phyloP scores from a whole-genome alignment of 305 asterid species.

The Salvia sclarea region DNA sequence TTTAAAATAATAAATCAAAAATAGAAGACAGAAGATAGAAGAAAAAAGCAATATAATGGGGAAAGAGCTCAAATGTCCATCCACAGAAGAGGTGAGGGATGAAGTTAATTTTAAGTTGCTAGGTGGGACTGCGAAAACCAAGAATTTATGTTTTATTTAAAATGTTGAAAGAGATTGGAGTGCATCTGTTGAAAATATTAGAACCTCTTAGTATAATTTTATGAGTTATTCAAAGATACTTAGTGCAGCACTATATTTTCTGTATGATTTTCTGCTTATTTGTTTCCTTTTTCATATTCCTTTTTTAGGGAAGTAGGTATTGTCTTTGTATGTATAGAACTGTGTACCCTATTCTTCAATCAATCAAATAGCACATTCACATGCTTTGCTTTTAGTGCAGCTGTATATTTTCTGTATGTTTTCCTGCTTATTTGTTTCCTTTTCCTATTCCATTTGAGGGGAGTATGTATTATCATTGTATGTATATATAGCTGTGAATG shows the following conservation, averaged over 20 bases:
- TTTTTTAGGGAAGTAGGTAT: neutral
- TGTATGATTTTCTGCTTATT: neutral
- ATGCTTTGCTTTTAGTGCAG: neutral
- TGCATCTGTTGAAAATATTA: neutral
- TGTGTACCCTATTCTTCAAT: too few species aligned
- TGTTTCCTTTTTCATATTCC: neutral
- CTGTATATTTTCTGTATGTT: neutral
- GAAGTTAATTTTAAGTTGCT: neutral
- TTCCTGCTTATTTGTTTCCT: neutral
- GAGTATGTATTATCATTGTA: neutral
- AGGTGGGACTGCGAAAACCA: neutral
- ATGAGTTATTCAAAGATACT: neutral
- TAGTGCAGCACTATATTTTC: neutral
- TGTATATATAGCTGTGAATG: neutral
- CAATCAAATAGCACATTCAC: too few species aligned
- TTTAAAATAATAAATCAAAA: neutral
- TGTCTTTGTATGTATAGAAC: neutral
- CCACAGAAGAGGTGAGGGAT: neutral
- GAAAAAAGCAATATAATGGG: constrained; percentile 23
- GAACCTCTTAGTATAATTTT: neutral
- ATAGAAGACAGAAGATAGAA: neutral
- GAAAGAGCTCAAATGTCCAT: constrained; percentile 22
- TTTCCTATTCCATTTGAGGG: neutral
- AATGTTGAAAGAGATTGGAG: constrained; percentile 1
- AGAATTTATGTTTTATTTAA: neutral